Percentiles rank a stretch among this genome's conserved stretches.
Conservation (phyloP, 1,284 basidiomycete species). For the Malassezia obtusa region DNA sequence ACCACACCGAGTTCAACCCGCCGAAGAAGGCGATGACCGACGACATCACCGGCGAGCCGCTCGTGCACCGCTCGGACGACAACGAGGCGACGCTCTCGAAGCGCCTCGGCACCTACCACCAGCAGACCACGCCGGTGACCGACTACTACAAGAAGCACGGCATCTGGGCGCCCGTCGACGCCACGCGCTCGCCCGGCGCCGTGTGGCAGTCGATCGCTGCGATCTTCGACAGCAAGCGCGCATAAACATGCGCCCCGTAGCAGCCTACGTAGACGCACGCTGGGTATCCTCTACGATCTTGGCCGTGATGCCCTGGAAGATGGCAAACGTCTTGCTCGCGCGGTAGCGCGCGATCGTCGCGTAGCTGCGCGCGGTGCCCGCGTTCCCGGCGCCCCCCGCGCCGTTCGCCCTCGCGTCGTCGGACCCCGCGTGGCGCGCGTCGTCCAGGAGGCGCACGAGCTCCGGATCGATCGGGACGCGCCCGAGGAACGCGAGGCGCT, state of each 20-base stretch:
- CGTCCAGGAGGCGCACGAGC: constrained; percentile 77
- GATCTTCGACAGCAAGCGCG: constrained; percentile 39
- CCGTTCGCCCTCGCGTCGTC: not conserved
- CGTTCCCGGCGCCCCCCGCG: constrained; percentile 7
- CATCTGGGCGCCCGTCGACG: constrained; percentile 63
- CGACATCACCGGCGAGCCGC: constrained; percentile 87
- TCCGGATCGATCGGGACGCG: constrained; percentile 87
- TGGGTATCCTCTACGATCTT: constrained; percentile 20
- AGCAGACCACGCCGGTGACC: constrained; percentile 88
- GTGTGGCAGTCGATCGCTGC: constrained; percentile 73
- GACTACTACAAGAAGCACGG: constrained; percentile 89
- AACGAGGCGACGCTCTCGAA: constrained; percentile 73
- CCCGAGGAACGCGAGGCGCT: constrained; percentile 71
- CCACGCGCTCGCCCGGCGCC: constrained; percentile 77
- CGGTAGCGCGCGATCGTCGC: constrained; percentile 38
- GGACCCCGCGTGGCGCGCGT: constrained; percentile 48
- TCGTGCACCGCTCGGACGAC: constrained; percentile 55
- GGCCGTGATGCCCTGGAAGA: constrained; percentile 37
- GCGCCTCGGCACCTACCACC: constrained; percentile 75
- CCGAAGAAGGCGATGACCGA: constrained; percentile 90
- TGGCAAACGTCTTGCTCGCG: constrained; percentile 36
- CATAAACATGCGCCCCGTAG: not conserved
- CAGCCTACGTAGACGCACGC: too few species aligned
- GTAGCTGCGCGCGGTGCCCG: constrained; percentile 30
- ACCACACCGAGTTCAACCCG: constrained; percentile 92